A percentile compares a stretch with the other conserved stretches of the same genome.
These are phyloP conservation scores for Phaeosphaeriaceae sp. DNA, from an alignment of 2,329 filamentous ascomycete genomes.

Conservation along the genomic window DNA sequence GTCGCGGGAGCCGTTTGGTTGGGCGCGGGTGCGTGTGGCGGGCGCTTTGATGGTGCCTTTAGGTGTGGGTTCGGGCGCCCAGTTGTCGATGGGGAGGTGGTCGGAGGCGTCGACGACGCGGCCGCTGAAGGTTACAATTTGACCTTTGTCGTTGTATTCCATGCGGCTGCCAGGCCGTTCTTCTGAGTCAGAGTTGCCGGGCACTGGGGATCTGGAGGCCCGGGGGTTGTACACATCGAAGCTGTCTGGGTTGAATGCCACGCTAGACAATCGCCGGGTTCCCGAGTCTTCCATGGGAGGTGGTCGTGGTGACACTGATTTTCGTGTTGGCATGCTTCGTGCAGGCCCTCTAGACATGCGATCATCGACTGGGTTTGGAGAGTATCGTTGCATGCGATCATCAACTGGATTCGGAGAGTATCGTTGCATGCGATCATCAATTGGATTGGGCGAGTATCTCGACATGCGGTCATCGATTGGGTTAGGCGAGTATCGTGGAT, in stretches of 20 bases:
- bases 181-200: slow-evolving; percentile 28
- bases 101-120: slow-evolving; percentile 81
- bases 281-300: slow-evolving; percentile 49
- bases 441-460: slow-evolving; percentile 23
- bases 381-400: slow-evolving; percentile 35
- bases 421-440: slow-evolving; percentile 35
- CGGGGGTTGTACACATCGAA: slow-evolving; percentile 75
- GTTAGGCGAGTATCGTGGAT: slow-evolving; percentile 33
- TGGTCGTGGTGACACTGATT: slow-evolving; percentile 76
- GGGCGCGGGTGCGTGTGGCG: slow-evolving; percentile 52
- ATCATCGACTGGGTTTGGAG: slow-evolving; percentile 34
- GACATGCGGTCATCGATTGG: slow-evolving; percentile 38
- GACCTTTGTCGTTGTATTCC: slow-evolving; percentile 62
- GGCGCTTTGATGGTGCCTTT: slow-evolving; percentile 57
- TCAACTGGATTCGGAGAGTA: slow-evolving; percentile 28
- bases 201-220: slow-evolving; percentile 37
- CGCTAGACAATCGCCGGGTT: slow-evolving; percentile 62
- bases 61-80: slow-evolving; percentile 77
- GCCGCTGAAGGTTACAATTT: slow-evolving; percentile 78
- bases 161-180: slow-evolving; percentile 45
- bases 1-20: slow-evolving; percentile 59
- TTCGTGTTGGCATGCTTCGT: slow-evolving; percentile 63
- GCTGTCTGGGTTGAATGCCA: slow-evolving; percentile 77
- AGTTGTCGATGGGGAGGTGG: slow-evolving; percentile 76
- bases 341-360: slow-evolving; percentile 50